A percentile compares a stretch with the other conserved stretches of the same genome.
These are phyloP conservation scores for Cryptococcus neoformans DNA, from an alignment of 1,284 basidiomycete species.

Conservation along the genomic window DNA sequence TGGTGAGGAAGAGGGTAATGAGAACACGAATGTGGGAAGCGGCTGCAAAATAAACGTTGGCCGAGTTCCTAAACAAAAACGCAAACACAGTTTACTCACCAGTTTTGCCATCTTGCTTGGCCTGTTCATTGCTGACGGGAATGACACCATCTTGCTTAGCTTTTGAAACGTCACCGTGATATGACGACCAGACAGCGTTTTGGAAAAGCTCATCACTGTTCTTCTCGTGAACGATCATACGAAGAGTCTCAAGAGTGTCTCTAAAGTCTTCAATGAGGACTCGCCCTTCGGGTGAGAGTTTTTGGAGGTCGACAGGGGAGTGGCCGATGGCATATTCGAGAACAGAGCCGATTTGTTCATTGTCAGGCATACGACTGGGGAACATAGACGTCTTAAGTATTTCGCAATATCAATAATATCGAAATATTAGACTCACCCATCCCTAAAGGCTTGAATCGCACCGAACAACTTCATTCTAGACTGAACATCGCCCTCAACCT, in stretches of 20 bases:
- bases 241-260: slow-evolving; percentile 49
- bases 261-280: slow-evolving; percentile 65
- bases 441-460: slow-evolving; percentile 71
- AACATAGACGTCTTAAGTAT: not conserved
- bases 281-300: slow-evolving; percentile 72
- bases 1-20: slow-evolving; percentile 76
- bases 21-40: slow-evolving; percentile 81
- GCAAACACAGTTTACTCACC: slow-evolving; percentile 48
- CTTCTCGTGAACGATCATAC: slow-evolving; percentile 70
- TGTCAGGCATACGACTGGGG: slow-evolving; percentile 64
- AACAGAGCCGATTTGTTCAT: slow-evolving; percentile 70
- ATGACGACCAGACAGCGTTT: slow-evolving; percentile 73
- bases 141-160: slow-evolving; percentile 53
- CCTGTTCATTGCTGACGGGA: slow-evolving; percentile 59
- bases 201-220: slow-evolving; percentile 88
- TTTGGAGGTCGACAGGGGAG: slow-evolving; percentile 63
- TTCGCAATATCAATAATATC: not conserved
- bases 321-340: slow-evolving; percentile 65
- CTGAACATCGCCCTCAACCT: slow-evolving; percentile 49
- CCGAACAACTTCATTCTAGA: slow-evolving; percentile 61
- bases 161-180: slow-evolving; percentile 55
- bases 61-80: not conserved
- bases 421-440: slow-evolving; percentile 52
- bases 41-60: slow-evolving; percentile 52
- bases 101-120: slow-evolving; percentile 59